Percentiles rank a stretch among this genome's conserved stretches.
Evolutionary conservation across 176 grass and related monocot genomes (phyloP).

Genomic region (Zea luxurians): DNA sequence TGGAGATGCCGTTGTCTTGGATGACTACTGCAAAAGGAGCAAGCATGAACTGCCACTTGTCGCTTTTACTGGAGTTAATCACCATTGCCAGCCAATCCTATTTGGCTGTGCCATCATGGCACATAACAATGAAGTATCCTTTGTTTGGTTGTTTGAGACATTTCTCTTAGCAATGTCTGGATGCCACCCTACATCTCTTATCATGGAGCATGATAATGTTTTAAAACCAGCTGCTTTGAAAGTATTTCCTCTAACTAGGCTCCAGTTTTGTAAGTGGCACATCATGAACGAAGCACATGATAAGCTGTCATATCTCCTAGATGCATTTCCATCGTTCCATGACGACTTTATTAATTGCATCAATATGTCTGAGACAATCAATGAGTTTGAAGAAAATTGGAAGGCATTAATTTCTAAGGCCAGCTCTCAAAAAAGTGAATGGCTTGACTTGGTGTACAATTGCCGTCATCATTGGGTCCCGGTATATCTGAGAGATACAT

Average conservation of each 20-base stretch:
- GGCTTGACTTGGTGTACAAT: constrained; percentile 51
- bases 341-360: constrained; percentile 44
- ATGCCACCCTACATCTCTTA: constrained; percentile 46
- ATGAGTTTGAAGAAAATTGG: constrained; percentile 56
- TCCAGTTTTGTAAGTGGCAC: constrained; percentile 50
- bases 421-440: constrained; percentile 28
- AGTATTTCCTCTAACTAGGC: constrained; percentile 44
- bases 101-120: constrained; percentile 55
- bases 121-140: constrained; percentile 50
- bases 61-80: constrained; percentile 54
- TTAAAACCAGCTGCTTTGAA: constrained; percentile 32
- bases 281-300: constrained; percentile 42
- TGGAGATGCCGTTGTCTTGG: constrained; percentile 47
- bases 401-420: constrained; percentile 45
- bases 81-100: constrained; percentile 59
- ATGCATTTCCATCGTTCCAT: constrained; percentile 41
- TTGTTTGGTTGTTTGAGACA: constrained; percentile 59
- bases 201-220: constrained; percentile 35
- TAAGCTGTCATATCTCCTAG: constrained; percentile 44
- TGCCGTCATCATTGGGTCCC: constrained; percentile 60
- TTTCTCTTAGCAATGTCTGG: constrained; percentile 60
- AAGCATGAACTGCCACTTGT: constrained; percentile 50
- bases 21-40: constrained; percentile 48
- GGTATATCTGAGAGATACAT: constrained; percentile 48
- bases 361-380: constrained; percentile 42